phyloP scores from a whole-genome alignment of 768 basidiomycete genomes.

The Calocybe indica region DNA sequence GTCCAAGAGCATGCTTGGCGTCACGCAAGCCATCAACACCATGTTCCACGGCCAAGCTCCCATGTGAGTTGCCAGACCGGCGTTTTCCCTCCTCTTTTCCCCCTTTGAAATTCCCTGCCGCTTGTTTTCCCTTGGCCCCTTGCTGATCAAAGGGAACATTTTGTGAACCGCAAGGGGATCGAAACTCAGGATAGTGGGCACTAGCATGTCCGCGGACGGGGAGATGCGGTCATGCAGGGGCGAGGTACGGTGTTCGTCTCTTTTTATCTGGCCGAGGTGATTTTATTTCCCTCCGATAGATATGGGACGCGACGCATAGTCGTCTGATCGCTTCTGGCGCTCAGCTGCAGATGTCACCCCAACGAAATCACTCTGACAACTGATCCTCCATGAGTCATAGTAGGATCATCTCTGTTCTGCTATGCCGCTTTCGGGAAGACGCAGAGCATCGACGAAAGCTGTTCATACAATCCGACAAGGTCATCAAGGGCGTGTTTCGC shows the following conservation, averaged over 20 bases:
- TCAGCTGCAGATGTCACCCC: constrained; percentile 32
- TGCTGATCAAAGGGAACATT: not conserved
- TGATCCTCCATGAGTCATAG: too few relatives aligned
- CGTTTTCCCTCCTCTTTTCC: not conserved
- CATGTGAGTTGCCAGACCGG: constrained; percentile 18
- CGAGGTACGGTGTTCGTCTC: constrained; percentile 24
- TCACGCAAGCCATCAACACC: constrained; percentile 40
- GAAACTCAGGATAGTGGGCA: constrained; percentile 34
- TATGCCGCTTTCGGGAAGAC: too few relatives aligned
- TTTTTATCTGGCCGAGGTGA: not conserved
- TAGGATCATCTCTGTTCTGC: too few relatives aligned
- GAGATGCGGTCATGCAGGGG: constrained; percentile 27
- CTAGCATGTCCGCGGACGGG: constrained; percentile 24
- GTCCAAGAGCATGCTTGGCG: constrained; percentile 21
- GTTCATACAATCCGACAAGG: too few relatives aligned
- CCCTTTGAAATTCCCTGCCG: too few relatives aligned
- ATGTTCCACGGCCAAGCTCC: constrained; percentile 38
- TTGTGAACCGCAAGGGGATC: constrained; percentile 28
- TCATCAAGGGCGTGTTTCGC: too few relatives aligned
- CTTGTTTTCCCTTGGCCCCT: too few relatives aligned
- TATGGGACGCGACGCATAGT: constrained; percentile 33
- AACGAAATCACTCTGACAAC: too few relatives aligned
- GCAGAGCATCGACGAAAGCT: too few relatives aligned
- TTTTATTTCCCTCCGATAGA: constrained; percentile 17
- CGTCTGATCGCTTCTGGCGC: constrained; percentile 36